Base-by-base conservation (phyloP, 2,329 filamentous ascomycete species). In the Ascosphaera aggregata region DNA sequence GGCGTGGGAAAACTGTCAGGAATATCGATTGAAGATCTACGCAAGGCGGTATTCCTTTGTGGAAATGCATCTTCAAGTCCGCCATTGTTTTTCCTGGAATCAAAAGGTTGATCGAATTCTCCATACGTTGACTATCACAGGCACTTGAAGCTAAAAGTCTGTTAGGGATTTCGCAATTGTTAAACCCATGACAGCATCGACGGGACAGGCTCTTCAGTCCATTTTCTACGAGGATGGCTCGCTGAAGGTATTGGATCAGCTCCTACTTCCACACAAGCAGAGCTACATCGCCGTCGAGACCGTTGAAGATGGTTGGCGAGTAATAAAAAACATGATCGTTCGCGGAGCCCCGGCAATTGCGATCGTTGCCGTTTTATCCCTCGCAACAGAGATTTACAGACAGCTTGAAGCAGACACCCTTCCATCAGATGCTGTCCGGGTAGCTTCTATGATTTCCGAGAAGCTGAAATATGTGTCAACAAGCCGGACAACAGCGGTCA, bases 401-500 rank as follows among this genome's bases (percentile, higher is more conserved):
- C 59, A 57, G 5, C 40, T 48, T 5, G 38, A 45, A 2, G 32
- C 45, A 17, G 46, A 48, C 13, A 63, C 62, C 45, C 47, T 66
- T 4, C 60, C 69, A 1, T 44, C 58, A 24, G 56, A 62, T 3
- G 66, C 70, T 0, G 72, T 78, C 37, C 68, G 78, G 38, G 70
- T 85, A 35, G 58, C 58, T 39, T 48, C 67, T 2, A 79, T 80
- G 53, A 80, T 94, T 45, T 64, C 75, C 42, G 65, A 73, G 36
- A 81, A 80, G 41, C 65, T 98, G 35, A 75, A 86, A 47, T 94
- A 91, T 54, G 67, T 98, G 36, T 76, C 89, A 48, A 79, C 75
- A 36, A 93, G 84, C 52, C 71, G 89, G 34, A 89, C 89, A 1
- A 98, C 89, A 1, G 89, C 89, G 3, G 89, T 98, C 37, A 93